These are phyloP conservation scores for Phytophthora nicotianae DNA, from an alignment of 352 stramenopile species.

Conservation along the genomic window DNA sequence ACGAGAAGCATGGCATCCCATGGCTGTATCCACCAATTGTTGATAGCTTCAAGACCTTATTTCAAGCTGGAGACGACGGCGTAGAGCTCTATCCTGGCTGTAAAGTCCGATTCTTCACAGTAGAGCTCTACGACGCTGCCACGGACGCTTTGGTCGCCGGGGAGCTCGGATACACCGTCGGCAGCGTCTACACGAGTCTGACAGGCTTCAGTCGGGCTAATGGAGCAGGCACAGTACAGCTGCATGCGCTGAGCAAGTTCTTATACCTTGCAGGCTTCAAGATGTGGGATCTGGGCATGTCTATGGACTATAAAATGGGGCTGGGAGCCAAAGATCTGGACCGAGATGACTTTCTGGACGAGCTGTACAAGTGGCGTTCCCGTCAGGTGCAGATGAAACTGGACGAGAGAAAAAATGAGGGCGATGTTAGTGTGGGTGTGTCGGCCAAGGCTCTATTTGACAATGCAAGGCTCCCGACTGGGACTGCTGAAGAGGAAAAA, in stretches of 20 bases:
- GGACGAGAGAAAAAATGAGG: constrained; percentile 42
- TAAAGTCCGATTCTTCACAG: constrained; percentile 88
- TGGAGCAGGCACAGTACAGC: constrained; percentile 84
- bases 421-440: constrained; percentile 41
- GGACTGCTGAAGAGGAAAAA: neutral
- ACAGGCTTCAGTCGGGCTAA: constrained; percentile 79
- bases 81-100: constrained; percentile 62
- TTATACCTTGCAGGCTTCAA: constrained; percentile 79
- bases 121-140: constrained; percentile 88
- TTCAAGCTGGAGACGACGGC: constrained; percentile 57
- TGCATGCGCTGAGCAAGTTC: constrained; percentile 78
- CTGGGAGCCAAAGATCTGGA: constrained; percentile 75
- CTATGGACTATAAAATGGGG: constrained; percentile 89
- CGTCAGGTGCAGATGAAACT: constrained; percentile 59
- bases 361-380: constrained; percentile 67
- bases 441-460: constrained; percentile 66
- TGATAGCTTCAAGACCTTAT: constrained; percentile 75
- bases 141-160: constrained; percentile 85
- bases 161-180: constrained; percentile 94
- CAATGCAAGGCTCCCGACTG: constrained; percentile 35
- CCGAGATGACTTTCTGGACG: constrained; percentile 71
- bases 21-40: constrained; percentile 94
- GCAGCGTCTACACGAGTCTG: constrained; percentile 91
- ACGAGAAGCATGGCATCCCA: constrained; percentile 91
- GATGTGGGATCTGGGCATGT: constrained; percentile 91